Conservation (phyloP, 768 basidiomycete species). For the Daedaleopsis nitida region DNA sequence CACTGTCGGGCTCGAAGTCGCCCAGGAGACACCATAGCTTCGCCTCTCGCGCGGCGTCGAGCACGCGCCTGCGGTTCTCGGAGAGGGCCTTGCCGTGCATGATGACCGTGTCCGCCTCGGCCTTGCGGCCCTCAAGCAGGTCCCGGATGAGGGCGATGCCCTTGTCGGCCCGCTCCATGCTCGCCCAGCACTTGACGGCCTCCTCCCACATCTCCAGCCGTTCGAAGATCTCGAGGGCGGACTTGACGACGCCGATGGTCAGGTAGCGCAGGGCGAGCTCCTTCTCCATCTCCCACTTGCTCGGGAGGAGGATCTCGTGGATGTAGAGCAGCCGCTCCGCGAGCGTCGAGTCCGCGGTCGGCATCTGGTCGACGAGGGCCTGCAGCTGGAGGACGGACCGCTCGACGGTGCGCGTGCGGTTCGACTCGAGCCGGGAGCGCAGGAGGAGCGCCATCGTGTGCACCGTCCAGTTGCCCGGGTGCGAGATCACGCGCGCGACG, state of each 20-base stretch:
- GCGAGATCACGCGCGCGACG: slow-evolving; percentile 83
- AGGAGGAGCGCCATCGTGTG: slow-evolving; percentile 96
- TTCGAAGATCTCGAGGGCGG: slow-evolving; percentile 92
- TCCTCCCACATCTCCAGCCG: slow-evolving; percentile 99
- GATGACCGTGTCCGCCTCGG: slow-evolving; percentile 78
- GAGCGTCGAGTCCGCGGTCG: slow-evolving; percentile 74
- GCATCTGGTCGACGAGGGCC: slow-evolving; percentile 96
- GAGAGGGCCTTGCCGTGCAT: slow-evolving; percentile 57
- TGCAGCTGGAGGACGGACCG: slow-evolving; percentile 91
- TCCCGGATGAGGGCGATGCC: slow-evolving; percentile 83
- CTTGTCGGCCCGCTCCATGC: slow-evolving; percentile 77
- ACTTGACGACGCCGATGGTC: slow-evolving; percentile 83
- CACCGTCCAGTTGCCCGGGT: slow-evolving; percentile 93
- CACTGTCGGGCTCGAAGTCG: slow-evolving; percentile 78
- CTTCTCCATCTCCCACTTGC: slow-evolving; percentile 90
- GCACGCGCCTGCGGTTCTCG: slow-evolving; percentile 39
- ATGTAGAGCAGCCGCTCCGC: slow-evolving; percentile 79
- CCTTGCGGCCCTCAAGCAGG: slow-evolving; percentile 78
- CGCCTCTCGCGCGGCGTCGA: slow-evolving; percentile 76
- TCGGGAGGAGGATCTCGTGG: slow-evolving; percentile 80
- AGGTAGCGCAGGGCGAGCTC: slow-evolving; percentile 87
- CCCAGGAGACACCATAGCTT: slow-evolving; percentile 96
- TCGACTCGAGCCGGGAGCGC: slow-evolving; percentile 87
- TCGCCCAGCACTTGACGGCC: slow-evolving; percentile 84
- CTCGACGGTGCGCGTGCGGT: slow-evolving; percentile 90